These are phyloP conservation scores for Anthoceros angustus DNA, from an alignment of 225 moss, liverwort and hornwort species.

Conservation along the genomic window DNA sequence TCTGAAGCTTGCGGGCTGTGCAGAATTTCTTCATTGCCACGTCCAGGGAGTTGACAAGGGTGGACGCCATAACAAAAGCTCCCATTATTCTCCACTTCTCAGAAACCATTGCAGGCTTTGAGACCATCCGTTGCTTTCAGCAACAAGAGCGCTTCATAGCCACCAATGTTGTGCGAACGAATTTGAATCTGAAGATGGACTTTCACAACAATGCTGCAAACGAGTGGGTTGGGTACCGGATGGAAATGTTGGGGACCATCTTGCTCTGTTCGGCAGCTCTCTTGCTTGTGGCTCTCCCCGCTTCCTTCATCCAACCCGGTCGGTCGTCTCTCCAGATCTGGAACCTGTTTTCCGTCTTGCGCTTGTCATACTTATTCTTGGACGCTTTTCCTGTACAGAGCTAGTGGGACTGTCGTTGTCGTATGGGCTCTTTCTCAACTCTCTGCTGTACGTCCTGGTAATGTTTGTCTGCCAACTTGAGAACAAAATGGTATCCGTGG, in stretches of 20 bases:
- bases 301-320: background rate
- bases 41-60: slow-evolving; percentile 28
- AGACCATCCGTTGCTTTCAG: slow-evolving; percentile 26
- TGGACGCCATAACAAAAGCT: slow-evolving; percentile 19
- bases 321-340: background rate
- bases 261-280: slow-evolving; percentile 21
- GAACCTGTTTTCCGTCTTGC: background rate
- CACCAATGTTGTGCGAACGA: slow-evolving; percentile 18
- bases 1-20: background rate
- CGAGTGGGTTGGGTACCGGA: slow-evolving; percentile 34
- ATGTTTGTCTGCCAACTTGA: slow-evolving; percentile 42
- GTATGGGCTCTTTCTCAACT: slow-evolving; percentile 38
- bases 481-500: slow-evolving; percentile 60
- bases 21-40: slow-evolving; percentile 30
- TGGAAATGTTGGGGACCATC: slow-evolving; percentile 26
- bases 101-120: slow-evolving; percentile 32
- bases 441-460: slow-evolving; percentile 27
- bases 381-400: slow-evolving; percentile 17
- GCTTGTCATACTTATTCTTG: background rate
- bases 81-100: slow-evolving; percentile 24
- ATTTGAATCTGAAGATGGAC: slow-evolving; percentile 19
- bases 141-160: slow-evolving; percentile 18
- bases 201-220: slow-evolving; percentile 27
- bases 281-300: slow-evolving; percentile 2
- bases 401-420: slow-evolving; percentile 46